These are phyloP conservation scores for Corynespora cassiicola DNA, from an alignment of 2,329 filamentous ascomycete species.

Conservation along the genomic window DNA sequence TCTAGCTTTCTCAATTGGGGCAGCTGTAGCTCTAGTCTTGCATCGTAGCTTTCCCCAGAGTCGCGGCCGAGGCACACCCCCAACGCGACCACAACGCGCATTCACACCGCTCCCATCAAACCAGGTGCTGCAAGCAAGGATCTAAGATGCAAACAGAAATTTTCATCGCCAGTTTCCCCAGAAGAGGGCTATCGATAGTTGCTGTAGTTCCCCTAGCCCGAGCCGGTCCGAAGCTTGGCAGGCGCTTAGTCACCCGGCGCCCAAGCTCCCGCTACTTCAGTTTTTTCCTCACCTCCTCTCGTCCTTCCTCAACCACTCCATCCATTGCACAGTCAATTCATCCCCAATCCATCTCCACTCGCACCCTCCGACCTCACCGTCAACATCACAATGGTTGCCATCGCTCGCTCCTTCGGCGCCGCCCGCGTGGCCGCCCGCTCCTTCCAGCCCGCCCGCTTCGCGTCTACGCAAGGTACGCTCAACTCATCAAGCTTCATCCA, in stretches of 20 bases:
- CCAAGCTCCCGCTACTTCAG: slow-evolving; percentile 19
- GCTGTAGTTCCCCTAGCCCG: slow-evolving; percentile 9
- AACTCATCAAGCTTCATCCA: slow-evolving; percentile 33
- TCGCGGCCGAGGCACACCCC: background rate
- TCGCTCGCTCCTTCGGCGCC: slow-evolving; percentile 48
- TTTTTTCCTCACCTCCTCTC: slow-evolving; percentile 29
- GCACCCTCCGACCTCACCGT: slow-evolving; percentile 36
- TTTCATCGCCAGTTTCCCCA: background rate
- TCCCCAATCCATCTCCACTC: slow-evolving; percentile 48
- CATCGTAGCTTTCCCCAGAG: no score
- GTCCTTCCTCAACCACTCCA: slow-evolving; percentile 33
- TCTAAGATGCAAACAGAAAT: background rate
- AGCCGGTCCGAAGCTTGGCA: slow-evolving; percentile 11
- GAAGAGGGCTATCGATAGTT: slow-evolving; percentile 8
- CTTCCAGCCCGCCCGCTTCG: slow-evolving; percentile 43
- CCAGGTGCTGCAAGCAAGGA: no score
- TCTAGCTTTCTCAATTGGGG: no score
- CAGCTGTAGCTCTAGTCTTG: no score
- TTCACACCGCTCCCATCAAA: no score
- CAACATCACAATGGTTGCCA: slow-evolving; percentile 48
- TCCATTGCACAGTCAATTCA: slow-evolving; percentile 46
- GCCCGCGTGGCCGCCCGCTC: slow-evolving; percentile 49
- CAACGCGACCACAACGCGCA: background rate
- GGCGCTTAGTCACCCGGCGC: no score
- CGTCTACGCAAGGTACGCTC: slow-evolving; percentile 37